Evolutionary conservation across 768 basidiomycete species (phyloP), one percentile per base, ranked within the genome.

Genomic region (Lentinula boryana): DNA sequence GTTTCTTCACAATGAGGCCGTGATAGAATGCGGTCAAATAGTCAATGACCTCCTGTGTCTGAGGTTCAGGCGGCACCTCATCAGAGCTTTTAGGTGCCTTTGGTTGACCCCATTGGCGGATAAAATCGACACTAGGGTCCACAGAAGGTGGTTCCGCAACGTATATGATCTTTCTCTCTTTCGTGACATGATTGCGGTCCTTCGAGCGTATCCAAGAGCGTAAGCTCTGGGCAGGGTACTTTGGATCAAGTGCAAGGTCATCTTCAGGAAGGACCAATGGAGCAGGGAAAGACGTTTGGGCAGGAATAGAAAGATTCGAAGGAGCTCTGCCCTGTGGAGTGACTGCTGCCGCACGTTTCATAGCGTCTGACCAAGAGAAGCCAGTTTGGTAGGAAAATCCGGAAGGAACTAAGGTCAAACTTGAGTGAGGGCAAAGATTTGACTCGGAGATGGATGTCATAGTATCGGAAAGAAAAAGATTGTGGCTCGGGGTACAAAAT

Each of bases 11-110:
- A 3, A 65, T 59, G 27, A 75, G 27, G 27, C 27, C 73, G 55
- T 72, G 68, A 54, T 74, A 76, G 53, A 72, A 76, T 5, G 74
- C 75, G 3, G 60, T 16, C 3, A 76, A 63, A 61, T 76, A 76
- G 1, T 68, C 70, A 13, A 67, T 51, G 5, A 75, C 58, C 33
- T 71, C 71, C 3, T 63, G 51, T 5, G 63, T 57, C 1, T 31
- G 50, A 7, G 75, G 72, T 15, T 65, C 27, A 35, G 38, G 35
- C 23, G 62, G 27, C 27, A 27, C 27, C 27, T 27, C 62, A 16
- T 49, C n/a, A 13, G 38, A 21, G 2, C 9, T 56, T 5, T 60
- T 60, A 31, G 51, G 36, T 23, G 58, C 3, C 67, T 65, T 49
- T 61, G 41, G 8, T 5, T 13, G 27, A 50, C 32, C 57, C 75